These are phyloP conservation scores for Teunomyces cretensis DNA, from an alignment of 805 yeast genomes.

Conservation along the genomic window DNA sequence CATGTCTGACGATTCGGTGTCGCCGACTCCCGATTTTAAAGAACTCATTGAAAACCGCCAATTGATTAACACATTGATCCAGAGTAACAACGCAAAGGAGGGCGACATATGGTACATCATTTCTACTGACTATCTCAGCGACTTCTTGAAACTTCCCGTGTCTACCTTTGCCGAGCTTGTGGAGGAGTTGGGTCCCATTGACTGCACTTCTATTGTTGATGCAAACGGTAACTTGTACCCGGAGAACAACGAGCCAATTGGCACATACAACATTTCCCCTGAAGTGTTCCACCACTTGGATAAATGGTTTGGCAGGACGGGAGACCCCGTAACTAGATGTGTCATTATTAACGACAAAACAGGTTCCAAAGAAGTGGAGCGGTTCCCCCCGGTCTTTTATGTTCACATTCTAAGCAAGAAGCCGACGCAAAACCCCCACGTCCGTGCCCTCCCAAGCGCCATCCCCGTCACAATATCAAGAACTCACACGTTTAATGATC, in stretches of 20 bases:
- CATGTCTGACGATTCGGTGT: not conserved
- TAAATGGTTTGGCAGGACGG: constrained; percentile 55
- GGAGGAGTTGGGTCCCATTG: constrained; percentile 45
- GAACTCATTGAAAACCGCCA: constrained; percentile 14
- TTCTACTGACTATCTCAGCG: constrained; percentile 45
- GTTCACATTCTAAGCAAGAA: constrained; percentile 31
- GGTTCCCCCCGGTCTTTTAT: constrained; percentile 36
- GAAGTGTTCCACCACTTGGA: constrained; percentile 44
- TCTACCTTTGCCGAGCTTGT: constrained; percentile 26
- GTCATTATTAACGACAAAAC: constrained; percentile 23
- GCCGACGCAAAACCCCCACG: constrained; percentile 5
- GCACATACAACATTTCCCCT: constrained; percentile 37
- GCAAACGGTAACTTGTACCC: constrained; percentile 43
- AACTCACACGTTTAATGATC: constrained; percentile 33
- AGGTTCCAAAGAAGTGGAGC: constrained; percentile 32
- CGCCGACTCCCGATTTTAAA: not conserved
- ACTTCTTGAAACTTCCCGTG: constrained; percentile 35
- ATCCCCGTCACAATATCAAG: constrained; percentile 26
- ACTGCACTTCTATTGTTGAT: constrained; percentile 45
- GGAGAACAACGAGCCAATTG: constrained; percentile 17
- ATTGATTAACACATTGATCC: constrained; percentile 19
- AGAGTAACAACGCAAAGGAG: constrained; percentile 27
- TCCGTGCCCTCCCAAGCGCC: constrained; percentile 8
- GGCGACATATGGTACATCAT: constrained; percentile 52
- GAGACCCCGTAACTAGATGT: constrained; percentile 34